Percentiles rank a stretch among this genome's conserved stretches.
These are phyloP conservation scores for Fonsecaea erecta DNA, from an alignment of 2,329 filamentous ascomycete genomes.

Conservation along the genomic window DNA sequence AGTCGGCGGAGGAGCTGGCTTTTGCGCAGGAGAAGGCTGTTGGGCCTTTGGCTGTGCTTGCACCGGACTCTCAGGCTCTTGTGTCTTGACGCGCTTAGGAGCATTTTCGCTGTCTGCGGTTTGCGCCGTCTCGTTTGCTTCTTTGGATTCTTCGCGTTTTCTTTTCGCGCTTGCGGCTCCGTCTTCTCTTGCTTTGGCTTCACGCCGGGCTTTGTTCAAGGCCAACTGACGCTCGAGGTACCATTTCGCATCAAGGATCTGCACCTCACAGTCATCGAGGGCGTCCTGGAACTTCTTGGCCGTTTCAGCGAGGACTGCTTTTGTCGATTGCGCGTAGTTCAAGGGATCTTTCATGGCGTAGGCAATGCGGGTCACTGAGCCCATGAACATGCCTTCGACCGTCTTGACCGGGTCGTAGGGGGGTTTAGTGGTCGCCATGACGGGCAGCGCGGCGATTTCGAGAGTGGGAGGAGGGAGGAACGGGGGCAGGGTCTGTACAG, in stretches of 20 bases:
- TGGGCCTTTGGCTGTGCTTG: conserved; percentile 18
- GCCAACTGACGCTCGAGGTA: conserved; percentile 36
- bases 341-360: conserved; percentile 37
- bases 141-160: conserved; percentile 33
- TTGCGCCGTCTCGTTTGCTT: conserved; percentile 20
- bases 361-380: conserved; percentile 37
- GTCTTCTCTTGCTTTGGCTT: conserved; percentile 35
- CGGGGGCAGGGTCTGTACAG: background rate
- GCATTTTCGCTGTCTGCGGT: conserved; percentile 27
- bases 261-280: conserved; percentile 38
- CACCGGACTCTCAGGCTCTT: conserved; percentile 25
- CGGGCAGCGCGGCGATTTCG: conserved; percentile 14
- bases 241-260: conserved; percentile 39
- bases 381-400: conserved; percentile 38
- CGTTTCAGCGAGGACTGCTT: conserved; percentile 35
- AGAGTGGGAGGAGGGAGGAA: background rate
- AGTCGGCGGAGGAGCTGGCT: conserved; percentile 7
- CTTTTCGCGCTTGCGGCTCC: conserved; percentile 33
- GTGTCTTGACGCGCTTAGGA: conserved; percentile 34
- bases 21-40: conserved; percentile 9
- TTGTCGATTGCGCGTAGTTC: conserved; percentile 36
- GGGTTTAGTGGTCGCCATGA: conserved; percentile 32
- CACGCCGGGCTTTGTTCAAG: conserved; percentile 33
- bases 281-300: conserved; percentile 38
- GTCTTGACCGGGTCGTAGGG: conserved; percentile 36